Conservation (phyloP, 1,139 yeast species). For the Pichia sorboxylosa region DNA sequence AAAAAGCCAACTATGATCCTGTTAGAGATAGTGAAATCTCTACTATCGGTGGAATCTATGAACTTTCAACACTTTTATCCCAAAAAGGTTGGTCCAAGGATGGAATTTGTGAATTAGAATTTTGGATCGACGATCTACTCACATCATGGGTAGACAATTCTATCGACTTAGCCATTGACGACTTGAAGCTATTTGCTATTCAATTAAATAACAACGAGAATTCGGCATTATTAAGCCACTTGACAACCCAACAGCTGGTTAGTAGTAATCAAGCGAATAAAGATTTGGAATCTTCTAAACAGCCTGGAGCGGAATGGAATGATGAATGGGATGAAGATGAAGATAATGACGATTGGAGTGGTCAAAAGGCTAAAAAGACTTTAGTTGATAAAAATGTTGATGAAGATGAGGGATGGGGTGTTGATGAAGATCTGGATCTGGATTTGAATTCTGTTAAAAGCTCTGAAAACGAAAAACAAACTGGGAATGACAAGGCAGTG, state of each 20-base stretch:
- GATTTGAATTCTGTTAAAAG: constrained; percentile 2
- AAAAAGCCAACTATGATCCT: constrained; percentile 9
- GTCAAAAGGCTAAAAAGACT: not conserved
- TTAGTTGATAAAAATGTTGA: constrained; percentile 12
- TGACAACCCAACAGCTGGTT: constrained; percentile 1
- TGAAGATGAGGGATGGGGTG: constrained; percentile 12
- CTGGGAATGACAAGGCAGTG: not conserved
- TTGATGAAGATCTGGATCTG: constrained; percentile 13
- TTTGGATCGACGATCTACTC: constrained; percentile 23
- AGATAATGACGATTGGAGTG: constrained; percentile 19
- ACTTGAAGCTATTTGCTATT: constrained; percentile 14
- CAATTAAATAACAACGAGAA: constrained; percentile 7
- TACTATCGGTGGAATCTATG: constrained; percentile 4
- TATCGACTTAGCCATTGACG: constrained; percentile 17
- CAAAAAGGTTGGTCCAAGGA: constrained; percentile 21
- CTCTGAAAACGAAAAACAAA: not conserved
- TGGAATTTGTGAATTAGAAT: constrained; percentile 21
- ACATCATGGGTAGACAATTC: constrained; percentile 20
- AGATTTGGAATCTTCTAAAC: constrained; percentile 4
- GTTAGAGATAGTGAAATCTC: constrained; percentile 2
- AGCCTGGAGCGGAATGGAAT: not conserved
- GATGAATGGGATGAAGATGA: constrained; percentile 6
- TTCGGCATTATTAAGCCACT: constrained; percentile 5
- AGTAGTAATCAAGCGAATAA: not conserved
- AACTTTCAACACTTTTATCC: constrained; percentile 15